Conservation (phyloP, 108 stramenopile species). For the Skeletonema tropicum region DNA sequence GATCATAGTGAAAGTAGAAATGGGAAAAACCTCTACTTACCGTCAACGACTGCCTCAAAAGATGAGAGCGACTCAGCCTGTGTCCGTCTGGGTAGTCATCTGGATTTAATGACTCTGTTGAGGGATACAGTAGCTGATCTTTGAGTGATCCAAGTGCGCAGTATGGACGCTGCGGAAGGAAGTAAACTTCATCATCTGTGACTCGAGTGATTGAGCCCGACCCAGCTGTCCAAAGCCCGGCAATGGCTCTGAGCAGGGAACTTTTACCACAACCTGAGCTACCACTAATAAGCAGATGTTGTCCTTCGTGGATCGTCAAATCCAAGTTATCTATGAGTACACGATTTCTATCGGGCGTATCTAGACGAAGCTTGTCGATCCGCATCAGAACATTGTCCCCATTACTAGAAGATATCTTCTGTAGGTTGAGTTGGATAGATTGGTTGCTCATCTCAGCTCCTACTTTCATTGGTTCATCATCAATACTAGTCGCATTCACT, state of each 20-base stretch:
- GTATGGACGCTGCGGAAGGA: conserved; percentile 95
- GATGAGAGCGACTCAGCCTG: conserved; percentile 46
- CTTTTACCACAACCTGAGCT: conserved; percentile 87
- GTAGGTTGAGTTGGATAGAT: conserved; percentile 44
- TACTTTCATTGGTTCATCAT: background rate
- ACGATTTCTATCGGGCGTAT: conserved; percentile 83
- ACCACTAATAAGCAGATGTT: conserved; percentile 93
- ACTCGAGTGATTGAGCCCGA: conserved; percentile 80
- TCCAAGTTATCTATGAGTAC: conserved; percentile 64
- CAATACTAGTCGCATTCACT: conserved; percentile 13
- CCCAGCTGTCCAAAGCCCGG: conserved; percentile 93
- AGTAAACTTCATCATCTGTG: conserved; percentile 77
- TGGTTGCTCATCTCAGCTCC: background rate
- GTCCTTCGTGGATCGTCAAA: conserved; percentile 63
- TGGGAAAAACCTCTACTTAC: background rate
- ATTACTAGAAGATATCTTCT: conserved; percentile 18
- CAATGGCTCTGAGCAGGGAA: conserved; percentile 87
- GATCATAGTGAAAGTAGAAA: background rate
- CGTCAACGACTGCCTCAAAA: conserved; percentile 53
- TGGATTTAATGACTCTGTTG: conserved; percentile 42
- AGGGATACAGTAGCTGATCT: conserved; percentile 91
- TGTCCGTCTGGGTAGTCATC: conserved; percentile 66
- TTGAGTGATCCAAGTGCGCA: conserved; percentile 88
- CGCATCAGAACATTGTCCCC: conserved; percentile 40
- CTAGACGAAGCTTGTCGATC: conserved; percentile 61